Evolutionary conservation across 2,329 filamentous ascomycete species (phyloP).

Genomic region (Aspergillus aculeatus): DNA sequence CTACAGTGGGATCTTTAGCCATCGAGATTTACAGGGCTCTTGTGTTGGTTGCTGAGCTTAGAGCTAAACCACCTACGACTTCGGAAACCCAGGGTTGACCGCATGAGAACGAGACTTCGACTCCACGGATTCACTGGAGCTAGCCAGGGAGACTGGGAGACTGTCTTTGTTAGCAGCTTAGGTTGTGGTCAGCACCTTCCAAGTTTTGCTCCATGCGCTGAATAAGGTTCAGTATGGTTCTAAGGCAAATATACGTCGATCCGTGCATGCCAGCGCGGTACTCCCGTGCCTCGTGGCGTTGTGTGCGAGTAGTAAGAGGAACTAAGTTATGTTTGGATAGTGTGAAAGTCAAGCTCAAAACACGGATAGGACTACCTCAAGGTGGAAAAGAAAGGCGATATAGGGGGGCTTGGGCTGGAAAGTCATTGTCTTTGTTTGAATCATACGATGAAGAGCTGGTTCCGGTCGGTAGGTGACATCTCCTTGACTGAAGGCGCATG

Average conservation of each 20-base stretch:
- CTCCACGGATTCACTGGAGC: not conserved
- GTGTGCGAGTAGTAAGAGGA: slow-evolving; percentile 9
- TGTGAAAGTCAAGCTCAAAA: slow-evolving; percentile 5
- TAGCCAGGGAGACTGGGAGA: not conserved
- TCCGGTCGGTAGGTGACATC: not conserved
- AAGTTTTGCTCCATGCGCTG: not conserved
- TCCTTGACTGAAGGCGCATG: too few species aligned
- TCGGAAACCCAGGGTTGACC: not conserved
- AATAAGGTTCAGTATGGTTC: not conserved
- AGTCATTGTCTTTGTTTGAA: not conserved
- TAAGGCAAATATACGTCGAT: slow-evolving; percentile 16
- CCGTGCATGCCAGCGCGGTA: slow-evolving; percentile 18
- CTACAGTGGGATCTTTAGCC: not conserved
- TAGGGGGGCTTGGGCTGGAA: not conserved
- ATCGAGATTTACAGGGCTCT: not conserved
- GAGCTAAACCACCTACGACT: not conserved
- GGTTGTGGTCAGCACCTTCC: not conserved
- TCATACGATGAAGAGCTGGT: not conserved
- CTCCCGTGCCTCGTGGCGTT: slow-evolving; percentile 20
- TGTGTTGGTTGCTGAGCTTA: not conserved
- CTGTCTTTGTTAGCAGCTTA: not conserved
- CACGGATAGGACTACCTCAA: not conserved
- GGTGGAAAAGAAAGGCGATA: not conserved
- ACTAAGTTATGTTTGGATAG: slow-evolving; percentile 3
- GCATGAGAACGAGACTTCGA: not conserved